phyloP scores from a whole-genome alignment of 768 basidiomycete species.

The Rhodotorula kratochvilovae region DNA sequence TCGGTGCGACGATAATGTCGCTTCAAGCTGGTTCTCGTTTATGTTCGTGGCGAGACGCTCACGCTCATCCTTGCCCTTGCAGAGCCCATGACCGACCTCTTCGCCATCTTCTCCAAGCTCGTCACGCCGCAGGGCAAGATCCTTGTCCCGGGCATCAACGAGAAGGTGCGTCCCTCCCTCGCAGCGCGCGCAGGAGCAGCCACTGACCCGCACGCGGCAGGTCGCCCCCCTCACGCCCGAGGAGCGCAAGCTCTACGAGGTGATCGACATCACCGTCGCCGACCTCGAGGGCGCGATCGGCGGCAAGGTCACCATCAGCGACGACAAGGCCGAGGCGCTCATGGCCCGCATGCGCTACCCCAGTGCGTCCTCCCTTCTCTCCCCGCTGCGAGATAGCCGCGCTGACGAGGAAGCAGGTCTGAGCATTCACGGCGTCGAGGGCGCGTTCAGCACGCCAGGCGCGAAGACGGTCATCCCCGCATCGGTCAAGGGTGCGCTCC shows the following conservation, averaged over 20 bases:
- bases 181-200: too few species aligned
- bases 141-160: constrained; percentile 79
- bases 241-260: constrained; percentile 68
- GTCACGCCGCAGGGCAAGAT: constrained; percentile 75
- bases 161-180: constrained; percentile 43
- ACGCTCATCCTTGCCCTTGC: constrained; percentile 15
- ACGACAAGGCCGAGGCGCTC: constrained; percentile 70
- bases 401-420: constrained; percentile 47
- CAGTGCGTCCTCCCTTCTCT: neutral
- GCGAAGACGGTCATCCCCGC: constrained; percentile 93
- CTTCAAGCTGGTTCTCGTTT: too few species aligned
- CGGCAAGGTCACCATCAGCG: constrained; percentile 65
- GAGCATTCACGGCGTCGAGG: constrained; percentile 91
- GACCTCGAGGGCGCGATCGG: constrained; percentile 76
- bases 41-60: too few species aligned
- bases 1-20: too few species aligned
- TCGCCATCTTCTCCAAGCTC: constrained; percentile 75
- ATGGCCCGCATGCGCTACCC: constrained; percentile 84
- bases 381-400: constrained; percentile 50
- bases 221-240: constrained; percentile 67
- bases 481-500: constrained; percentile 53
- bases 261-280: constrained; percentile 60
- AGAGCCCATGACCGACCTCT: constrained; percentile 86
- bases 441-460: constrained; percentile 78
- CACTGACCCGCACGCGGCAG: neutral